Percentiles rank a stretch among this genome's conserved stretches.
Conservation (phyloP, 371 early-diverging fungal genomes). For the Mucor lusitanicus region DNA sequence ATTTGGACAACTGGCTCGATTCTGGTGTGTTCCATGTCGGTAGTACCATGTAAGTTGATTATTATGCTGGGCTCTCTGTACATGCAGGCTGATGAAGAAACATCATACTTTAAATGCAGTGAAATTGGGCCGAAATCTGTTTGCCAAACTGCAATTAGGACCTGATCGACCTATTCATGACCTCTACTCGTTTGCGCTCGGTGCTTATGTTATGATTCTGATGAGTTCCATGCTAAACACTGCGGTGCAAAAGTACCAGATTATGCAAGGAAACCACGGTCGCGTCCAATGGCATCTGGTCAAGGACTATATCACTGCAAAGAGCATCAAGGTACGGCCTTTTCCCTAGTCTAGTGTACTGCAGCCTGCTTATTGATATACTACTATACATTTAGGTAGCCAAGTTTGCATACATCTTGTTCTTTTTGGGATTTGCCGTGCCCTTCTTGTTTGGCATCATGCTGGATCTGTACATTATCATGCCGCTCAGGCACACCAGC, state of each 20-base stretch:
- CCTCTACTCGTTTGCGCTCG: conserved; percentile 44
- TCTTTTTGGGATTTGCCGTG: conserved; percentile 40
- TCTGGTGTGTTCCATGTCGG: conserved; percentile 42
- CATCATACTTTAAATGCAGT: conserved; percentile 25
- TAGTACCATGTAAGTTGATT: conserved; percentile 51
- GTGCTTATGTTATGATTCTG: conserved; percentile 20
- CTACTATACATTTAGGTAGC: conserved; percentile 16
- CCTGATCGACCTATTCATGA: conserved; percentile 46
- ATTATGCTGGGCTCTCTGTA: background rate
- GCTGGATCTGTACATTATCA: conserved; percentile 49
- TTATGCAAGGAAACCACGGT: background rate
- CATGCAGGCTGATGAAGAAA: background rate
- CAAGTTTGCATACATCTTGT: conserved; percentile 27
- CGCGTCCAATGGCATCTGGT: background rate
- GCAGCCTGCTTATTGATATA: too few relatives aligned
- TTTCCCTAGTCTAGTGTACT: too few relatives aligned
- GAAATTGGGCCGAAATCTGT: conserved; percentile 46
- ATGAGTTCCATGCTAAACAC: conserved; percentile 16
- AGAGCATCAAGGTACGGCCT: conserved; percentile 1
- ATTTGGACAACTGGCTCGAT: conserved; percentile 54
- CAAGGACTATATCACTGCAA: background rate
- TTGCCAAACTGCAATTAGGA: conserved; percentile 22
- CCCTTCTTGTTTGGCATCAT: conserved; percentile 49
- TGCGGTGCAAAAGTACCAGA: conserved; percentile 14
- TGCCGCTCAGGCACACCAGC: conserved; percentile 27